These are phyloP conservation scores for Petunia secreta DNA, from an alignment of 257 asterid species.

Conservation along the genomic window DNA sequence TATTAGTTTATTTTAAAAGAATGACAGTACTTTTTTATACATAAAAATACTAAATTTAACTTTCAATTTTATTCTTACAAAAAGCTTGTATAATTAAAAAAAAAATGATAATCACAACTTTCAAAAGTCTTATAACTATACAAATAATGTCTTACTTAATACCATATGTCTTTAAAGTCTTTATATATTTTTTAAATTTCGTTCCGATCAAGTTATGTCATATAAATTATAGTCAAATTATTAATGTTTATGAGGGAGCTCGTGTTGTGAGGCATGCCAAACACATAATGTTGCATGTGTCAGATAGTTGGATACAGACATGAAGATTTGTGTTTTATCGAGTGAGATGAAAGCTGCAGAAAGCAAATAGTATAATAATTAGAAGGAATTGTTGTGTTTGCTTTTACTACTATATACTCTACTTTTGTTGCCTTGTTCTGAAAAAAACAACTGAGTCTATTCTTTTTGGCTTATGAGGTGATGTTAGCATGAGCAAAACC, in stretches of 20 bases:
- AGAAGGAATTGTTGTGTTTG: not conserved
- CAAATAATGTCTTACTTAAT: no score
- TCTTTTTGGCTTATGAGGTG: conserved; percentile 27
- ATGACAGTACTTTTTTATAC: no score
- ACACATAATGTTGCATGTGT: conserved; percentile 20
- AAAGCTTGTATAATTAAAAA: no score
- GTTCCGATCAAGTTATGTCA: no score
- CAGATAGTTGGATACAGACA: conserved; percentile 31
- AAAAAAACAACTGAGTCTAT: conserved; percentile 15
- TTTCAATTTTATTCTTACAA: no score
- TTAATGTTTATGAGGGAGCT: not conserved
- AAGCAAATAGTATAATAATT: not conserved
- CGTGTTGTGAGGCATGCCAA: conserved; percentile 22
- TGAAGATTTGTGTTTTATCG: conserved; percentile 31
- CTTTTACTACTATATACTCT: not conserved
- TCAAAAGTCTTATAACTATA: not conserved
- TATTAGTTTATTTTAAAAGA: no score
- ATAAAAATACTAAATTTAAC: no score
- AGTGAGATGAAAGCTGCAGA: conserved; percentile 26
- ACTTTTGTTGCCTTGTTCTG: conserved; percentile 27
- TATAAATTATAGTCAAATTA: not conserved
- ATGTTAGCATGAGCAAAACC: not conserved
- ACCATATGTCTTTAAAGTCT: no score
- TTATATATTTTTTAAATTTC: no score
- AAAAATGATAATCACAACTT: not conserved